Percentiles rank a stretch among this genome's conserved stretches.
phyloP scores from a whole-genome alignment of 345 rosid genomes.

The Sonneratia alba region DNA sequence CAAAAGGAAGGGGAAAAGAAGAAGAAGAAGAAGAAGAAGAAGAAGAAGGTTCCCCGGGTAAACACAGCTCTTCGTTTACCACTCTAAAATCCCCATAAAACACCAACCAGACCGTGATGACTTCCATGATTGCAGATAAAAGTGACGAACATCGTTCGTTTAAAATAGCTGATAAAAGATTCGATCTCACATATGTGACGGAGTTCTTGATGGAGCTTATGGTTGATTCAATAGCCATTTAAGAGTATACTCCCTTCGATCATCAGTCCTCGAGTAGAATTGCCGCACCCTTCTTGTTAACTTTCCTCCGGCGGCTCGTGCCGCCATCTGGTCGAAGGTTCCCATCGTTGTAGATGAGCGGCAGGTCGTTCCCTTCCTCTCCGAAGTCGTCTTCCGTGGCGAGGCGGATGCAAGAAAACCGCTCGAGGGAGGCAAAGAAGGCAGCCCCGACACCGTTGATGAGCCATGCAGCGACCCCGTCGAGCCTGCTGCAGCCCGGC shows the following conservation, averaged over 20 bases:
- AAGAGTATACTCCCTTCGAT: background rate
- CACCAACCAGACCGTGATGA: conserved; percentile 1
- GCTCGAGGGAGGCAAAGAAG: conserved; percentile 16
- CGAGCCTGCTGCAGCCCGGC: conserved; percentile 14
- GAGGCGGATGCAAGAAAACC: conserved; percentile 18
- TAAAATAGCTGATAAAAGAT: background rate
- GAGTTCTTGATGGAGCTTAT: background rate
- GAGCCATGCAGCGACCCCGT: conserved; percentile 18
- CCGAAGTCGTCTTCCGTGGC: conserved; percentile 15
- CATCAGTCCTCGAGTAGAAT: conserved; percentile 11
- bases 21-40: too few relatives aligned
- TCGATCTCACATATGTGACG: background rate
- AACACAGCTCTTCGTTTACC: conserved; percentile 7
- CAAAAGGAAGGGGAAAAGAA: too few relatives aligned
- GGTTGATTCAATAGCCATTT: background rate
- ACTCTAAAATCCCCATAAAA: conserved; percentile 1
- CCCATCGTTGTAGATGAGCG: conserved; percentile 13
- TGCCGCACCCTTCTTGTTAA: conserved; percentile 7
- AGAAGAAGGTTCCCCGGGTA: background rate
- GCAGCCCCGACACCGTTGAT: conserved; percentile 12
- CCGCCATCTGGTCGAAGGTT: conserved; percentile 7
- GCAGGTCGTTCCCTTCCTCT: conserved; percentile 16
- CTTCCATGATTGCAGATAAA: background rate
- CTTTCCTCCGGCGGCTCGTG: conserved; percentile 6
- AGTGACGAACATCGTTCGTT: background rate